Evolutionary conservation across 1,284 basidiomycete genomes (phyloP).

Genomic region (Somion occarium): DNA sequence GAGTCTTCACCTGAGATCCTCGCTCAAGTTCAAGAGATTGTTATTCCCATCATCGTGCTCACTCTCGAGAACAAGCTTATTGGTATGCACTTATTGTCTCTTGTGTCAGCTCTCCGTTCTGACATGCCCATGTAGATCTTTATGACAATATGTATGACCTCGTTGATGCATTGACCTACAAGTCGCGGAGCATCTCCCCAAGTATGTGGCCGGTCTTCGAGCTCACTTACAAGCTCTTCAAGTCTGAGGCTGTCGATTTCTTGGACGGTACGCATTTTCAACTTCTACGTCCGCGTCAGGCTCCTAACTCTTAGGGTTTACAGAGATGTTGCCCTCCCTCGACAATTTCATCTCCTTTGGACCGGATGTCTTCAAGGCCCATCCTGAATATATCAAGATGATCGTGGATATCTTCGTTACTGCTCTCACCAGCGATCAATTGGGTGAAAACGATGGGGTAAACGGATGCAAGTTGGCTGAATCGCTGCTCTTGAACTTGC

Average conservation of each 20-base stretch:
- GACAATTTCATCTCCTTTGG: constrained; percentile 92
- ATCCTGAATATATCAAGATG: constrained; percentile 77
- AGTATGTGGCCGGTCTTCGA: constrained; percentile 88
- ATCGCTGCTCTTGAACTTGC: constrained; percentile 75
- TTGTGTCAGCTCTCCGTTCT: neutral
- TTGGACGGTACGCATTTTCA: constrained; percentile 55
- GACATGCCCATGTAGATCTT: constrained; percentile 48
- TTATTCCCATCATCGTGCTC: constrained; percentile 75
- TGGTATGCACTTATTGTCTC: constrained; percentile 37
- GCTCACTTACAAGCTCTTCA: constrained; percentile 82
- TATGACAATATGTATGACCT: constrained; percentile 89
- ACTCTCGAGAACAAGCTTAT: constrained; percentile 74
- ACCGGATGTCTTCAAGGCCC: constrained; percentile 67
- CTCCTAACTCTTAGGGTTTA: too few relatives aligned
- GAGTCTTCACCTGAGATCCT: constrained; percentile 76
- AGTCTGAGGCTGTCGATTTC: constrained; percentile 81
- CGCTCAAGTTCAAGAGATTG: constrained; percentile 74
- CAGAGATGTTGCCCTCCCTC: constrained; percentile 86
- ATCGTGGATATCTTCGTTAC: constrained; percentile 82
- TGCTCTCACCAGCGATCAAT: constrained; percentile 63
- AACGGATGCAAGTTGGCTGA: constrained; percentile 87
- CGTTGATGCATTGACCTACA: constrained; percentile 84
- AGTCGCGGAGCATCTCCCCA: constrained; percentile 70
- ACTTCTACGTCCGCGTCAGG: too few relatives aligned
- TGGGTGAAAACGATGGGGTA: constrained; percentile 81